Conservation (phyloP, 176 grass and related monocot species). For the Raddia guianensis region DNA sequence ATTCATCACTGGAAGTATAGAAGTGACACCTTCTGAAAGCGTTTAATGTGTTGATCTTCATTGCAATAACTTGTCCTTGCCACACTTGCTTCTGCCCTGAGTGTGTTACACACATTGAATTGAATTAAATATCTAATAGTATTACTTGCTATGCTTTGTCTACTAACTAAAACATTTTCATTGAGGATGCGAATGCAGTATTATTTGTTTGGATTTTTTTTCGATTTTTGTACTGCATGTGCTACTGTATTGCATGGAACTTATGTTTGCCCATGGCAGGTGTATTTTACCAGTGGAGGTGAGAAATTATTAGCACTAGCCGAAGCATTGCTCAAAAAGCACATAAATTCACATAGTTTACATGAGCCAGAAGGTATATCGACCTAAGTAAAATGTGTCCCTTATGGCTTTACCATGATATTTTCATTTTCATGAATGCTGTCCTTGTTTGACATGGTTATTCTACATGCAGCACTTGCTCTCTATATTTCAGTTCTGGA, state of each 20-base stretch:
- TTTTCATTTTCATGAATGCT: constrained; percentile 1
- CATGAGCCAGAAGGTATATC: constrained; percentile 87
- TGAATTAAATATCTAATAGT: constrained; percentile 14
- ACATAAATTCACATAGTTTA: constrained; percentile 82
- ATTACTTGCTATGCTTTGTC: constrained; percentile 11
- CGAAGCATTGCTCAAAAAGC: constrained; percentile 88
- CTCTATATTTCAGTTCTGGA: constrained; percentile 94
- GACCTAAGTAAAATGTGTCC: constrained; percentile 31
- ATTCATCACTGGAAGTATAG: constrained; percentile 10
- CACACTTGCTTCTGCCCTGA: background rate
- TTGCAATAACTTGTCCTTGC: background rate
- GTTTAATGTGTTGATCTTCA: background rate
- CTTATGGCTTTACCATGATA: background rate
- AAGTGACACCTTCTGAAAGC: background rate
- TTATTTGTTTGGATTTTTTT: constrained; percentile 15
- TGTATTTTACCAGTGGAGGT: constrained; percentile 63
- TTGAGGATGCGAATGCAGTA: background rate
- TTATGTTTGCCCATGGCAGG: constrained; percentile 50
- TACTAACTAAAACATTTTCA: constrained; percentile 13
- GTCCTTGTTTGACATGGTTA: constrained; percentile 42
- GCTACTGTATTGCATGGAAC: constrained; percentile 18
- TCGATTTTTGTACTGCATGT: background rate
- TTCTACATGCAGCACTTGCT: constrained; percentile 61
- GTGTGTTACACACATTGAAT: background rate
- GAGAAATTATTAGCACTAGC: constrained; percentile 77